Evolutionary conservation across 2,329 filamentous ascomycete genomes (phyloP).

Genomic region (Lecanicillium sp.): DNA sequence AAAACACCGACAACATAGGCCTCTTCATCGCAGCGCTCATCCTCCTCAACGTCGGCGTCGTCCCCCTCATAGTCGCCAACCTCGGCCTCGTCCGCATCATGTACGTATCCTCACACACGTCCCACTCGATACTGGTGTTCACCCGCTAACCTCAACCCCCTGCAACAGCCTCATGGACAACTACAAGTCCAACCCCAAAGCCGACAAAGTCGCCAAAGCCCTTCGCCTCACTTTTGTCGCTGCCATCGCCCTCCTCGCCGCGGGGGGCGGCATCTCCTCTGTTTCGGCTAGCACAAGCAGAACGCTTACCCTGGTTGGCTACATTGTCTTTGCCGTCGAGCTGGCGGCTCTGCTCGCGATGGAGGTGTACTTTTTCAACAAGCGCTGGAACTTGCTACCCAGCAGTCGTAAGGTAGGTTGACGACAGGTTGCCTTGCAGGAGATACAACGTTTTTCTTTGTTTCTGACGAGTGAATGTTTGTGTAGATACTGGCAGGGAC

Average conservation of each 20-base stretch:
- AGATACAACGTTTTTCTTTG: too few relatives aligned
- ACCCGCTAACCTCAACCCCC: too few relatives aligned
- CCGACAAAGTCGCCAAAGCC: conserved; percentile 10
- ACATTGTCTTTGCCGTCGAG: conserved; percentile 14
- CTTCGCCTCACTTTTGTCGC: conserved; percentile 12
- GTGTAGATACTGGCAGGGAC: conserved; percentile 9
- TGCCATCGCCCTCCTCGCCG: conserved; percentile 13
- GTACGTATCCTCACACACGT: conserved; percentile 15
- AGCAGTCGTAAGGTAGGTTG: too few relatives aligned
- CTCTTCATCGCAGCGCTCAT: conserved; percentile 18
- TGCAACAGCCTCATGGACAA: conserved; percentile 14
- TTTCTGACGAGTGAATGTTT: too few relatives aligned
- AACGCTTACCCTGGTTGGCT: conserved; percentile 14
- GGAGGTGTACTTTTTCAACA: conserved; percentile 11
- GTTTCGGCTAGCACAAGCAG: conserved; percentile 6
- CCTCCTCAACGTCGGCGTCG: conserved; percentile 21
- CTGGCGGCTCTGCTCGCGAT: conserved; percentile 11
- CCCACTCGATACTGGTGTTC: too few relatives aligned
- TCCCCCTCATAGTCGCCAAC: conserved; percentile 18
- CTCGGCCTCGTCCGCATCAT: conserved; percentile 18
- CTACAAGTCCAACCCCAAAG: conserved; percentile 13
- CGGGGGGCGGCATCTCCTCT: conserved; percentile 14
- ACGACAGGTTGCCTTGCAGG: too few relatives aligned
- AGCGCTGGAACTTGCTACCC: too few relatives aligned
- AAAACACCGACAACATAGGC: conserved; percentile 12